These are phyloP conservation scores for Sarocladium brachiariae DNA, from an alignment of 2,329 filamentous ascomycete species.

Conservation along the genomic window DNA sequence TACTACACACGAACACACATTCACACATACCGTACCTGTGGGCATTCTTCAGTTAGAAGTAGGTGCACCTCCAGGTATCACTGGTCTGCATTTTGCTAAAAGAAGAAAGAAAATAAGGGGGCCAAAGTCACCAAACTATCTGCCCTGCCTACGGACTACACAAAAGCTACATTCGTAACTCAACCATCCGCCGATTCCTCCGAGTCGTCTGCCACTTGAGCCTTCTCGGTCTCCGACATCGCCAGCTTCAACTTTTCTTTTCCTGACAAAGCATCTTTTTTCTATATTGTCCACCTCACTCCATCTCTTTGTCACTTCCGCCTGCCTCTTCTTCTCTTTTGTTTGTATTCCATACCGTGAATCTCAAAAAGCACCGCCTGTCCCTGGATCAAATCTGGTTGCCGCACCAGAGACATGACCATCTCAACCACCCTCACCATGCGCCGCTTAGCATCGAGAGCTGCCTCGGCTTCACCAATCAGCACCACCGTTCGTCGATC, in stretches of 20 bases:
- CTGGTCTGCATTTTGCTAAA: no score
- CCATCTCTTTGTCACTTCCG: background rate
- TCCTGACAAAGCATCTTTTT: background rate
- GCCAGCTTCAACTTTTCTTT: background rate
- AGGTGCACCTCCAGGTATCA: no score
- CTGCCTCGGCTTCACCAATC: background rate
- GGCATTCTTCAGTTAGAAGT: no score
- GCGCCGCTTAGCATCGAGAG: conserved; percentile 5
- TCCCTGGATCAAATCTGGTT: no score
- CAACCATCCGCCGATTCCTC: background rate
- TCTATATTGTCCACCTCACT: background rate
- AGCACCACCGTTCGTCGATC: conserved; percentile 9
- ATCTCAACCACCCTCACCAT: conserved; percentile 5
- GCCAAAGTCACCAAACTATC: no score
- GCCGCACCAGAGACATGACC: background rate
- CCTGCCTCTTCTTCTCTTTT: no score
- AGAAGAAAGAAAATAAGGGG: no score
- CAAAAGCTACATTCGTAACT: background rate
- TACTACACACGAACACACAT: background rate
- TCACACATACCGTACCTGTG: background rate
- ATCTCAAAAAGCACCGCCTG: no score
- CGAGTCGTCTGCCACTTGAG: conserved; percentile 1
- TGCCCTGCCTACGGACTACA: no score
- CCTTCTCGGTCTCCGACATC: conserved; percentile 7
- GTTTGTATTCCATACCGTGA: no score